Evolutionary conservation across 129 eudicot genomes (phyloP).

Genomic region (Kitagawia praeruptora): DNA sequence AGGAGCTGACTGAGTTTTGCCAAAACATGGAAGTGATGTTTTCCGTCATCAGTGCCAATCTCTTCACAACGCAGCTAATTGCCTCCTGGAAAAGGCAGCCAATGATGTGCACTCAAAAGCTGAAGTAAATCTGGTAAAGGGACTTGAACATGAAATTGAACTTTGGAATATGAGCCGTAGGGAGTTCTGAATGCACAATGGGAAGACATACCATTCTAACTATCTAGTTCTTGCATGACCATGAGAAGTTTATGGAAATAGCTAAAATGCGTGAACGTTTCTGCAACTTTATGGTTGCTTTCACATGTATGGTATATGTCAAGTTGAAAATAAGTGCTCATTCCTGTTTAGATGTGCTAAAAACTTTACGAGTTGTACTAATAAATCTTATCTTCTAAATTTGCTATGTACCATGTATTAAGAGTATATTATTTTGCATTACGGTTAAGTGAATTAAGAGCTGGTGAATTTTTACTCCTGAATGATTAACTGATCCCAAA

Average conservation of each 20-base stretch:
- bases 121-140: conserved; percentile 39
- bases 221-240: neutral
- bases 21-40: conserved; percentile 64
- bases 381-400: neutral
- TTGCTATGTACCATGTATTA: neutral
- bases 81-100: conserved; percentile 46
- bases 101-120: conserved; percentile 42
- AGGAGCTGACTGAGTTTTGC: conserved; percentile 71
- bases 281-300: neutral
- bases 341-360: neutral
- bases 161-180: conserved; percentile 84
- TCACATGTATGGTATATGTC: neutral
- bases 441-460: neutral
- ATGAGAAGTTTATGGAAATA: neutral
- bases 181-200: conserved; percentile 3
- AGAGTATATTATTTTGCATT: neutral
- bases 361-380: neutral
- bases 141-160: conserved; percentile 72
- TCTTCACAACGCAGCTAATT: conserved; percentile 46
- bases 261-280: neutral
- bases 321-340: too few species aligned
- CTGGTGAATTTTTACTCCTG: too few species aligned
- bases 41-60: conserved; percentile 55
- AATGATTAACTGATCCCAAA: neutral
- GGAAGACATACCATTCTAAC: neutral